These are phyloP conservation scores for Solanum dulcamara DNA, from an alignment of 257 asterid species.

Conservation along the genomic window DNA sequence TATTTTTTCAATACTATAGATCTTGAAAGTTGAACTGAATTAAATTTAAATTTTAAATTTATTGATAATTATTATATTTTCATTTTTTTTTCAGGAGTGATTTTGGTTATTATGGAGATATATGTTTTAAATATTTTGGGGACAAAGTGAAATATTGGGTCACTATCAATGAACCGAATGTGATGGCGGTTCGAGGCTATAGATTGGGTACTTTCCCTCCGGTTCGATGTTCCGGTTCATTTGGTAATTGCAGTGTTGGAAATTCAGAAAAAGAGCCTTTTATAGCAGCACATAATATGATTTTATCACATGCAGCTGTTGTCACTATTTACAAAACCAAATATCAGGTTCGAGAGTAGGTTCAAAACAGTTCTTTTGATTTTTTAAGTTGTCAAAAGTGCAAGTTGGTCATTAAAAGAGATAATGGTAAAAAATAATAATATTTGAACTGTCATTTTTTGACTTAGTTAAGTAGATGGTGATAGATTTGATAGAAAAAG, in stretches of 20 bases:
- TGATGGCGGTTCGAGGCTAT: slow-evolving; percentile 42
- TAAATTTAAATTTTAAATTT: too few relatives aligned
- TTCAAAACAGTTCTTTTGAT: neutral
- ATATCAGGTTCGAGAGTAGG: too few relatives aligned
- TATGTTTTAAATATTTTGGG: slow-evolving; percentile 27
- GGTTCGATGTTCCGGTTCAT: slow-evolving; percentile 17
- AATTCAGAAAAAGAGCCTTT: slow-evolving; percentile 25
- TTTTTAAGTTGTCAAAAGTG: too few relatives aligned
- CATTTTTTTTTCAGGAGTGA: slow-evolving; percentile 19
- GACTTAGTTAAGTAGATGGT: neutral
- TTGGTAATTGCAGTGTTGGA: slow-evolving; percentile 14
- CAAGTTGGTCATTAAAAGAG: too few relatives aligned
- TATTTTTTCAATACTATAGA: too few relatives aligned
- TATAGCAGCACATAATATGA: slow-evolving; percentile 27
- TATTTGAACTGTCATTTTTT: too few relatives aligned
- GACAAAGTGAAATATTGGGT: slow-evolving; percentile 27
- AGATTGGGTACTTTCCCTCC: slow-evolving; percentile 36
- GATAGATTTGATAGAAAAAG: accelerated
- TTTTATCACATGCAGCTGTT: slow-evolving; percentile 22
- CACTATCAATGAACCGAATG: slow-evolving; percentile 22
- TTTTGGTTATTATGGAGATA: slow-evolving; percentile 18
- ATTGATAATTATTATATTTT: too few relatives aligned
- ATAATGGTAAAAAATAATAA: too few relatives aligned
- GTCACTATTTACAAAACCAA: slow-evolving; percentile 14
- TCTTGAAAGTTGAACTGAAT: too few relatives aligned